Conservation (phyloP, 768 basidiomycete species). For the Boletus patriciae region DNA sequence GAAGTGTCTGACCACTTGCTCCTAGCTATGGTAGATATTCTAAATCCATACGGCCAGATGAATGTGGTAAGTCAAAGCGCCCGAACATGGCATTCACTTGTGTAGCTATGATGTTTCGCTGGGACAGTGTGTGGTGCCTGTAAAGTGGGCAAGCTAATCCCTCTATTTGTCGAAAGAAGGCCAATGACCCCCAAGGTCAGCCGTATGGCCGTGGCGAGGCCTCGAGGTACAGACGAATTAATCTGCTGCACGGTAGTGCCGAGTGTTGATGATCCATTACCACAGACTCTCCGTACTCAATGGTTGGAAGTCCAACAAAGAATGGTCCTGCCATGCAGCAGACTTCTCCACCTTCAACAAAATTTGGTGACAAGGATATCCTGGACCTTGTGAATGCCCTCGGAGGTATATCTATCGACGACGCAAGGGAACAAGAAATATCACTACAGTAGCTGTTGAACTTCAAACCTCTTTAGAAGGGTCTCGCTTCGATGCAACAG, state of each 20-base stretch:
- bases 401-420: conserved; percentile 11
- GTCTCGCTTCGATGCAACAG: too few species aligned
- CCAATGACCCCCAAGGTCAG: conserved; percentile 39
- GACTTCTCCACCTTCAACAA: not conserved
- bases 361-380: conserved; percentile 7
- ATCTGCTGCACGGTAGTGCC: not conserved
- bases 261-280: not conserved
- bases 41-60: conserved; percentile 67
- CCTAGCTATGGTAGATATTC: conserved; percentile 70
- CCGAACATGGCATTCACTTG: not conserved
- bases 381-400: conserved; percentile 12
- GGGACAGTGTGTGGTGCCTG: conserved; percentile 65
- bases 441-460: too few species aligned
- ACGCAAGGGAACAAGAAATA: not conserved
- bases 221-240: conserved; percentile 41
- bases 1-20: conserved; percentile 5
- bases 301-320: not conserved
- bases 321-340: not conserved
- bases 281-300: conserved; percentile 18
- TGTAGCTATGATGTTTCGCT: not conserved
- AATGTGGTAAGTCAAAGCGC: conserved; percentile 50
- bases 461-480: too few species aligned
- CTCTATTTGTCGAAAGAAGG: conserved; percentile 50
- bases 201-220: conserved; percentile 44
- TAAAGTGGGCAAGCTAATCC: conserved; percentile 55